Percentiles rank a stretch among this genome's conserved stretches.
phyloP scores from a whole-genome alignment of 805 yeast genomes.

The Barnettozyma pratensis region DNA sequence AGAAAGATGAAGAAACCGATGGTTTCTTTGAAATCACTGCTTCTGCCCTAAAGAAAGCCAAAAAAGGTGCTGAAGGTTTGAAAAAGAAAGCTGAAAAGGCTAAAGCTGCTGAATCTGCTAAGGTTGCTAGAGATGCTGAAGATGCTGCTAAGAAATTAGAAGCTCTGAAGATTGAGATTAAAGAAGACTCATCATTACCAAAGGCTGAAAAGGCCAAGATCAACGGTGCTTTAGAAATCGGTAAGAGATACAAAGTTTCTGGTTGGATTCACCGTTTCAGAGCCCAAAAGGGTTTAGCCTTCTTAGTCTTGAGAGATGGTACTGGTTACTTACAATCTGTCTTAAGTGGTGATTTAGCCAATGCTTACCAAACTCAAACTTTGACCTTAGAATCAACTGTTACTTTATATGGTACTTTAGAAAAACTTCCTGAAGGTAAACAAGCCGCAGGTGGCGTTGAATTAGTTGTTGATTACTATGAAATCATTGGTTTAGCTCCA shows the following conservation, averaged over 20 bases:
- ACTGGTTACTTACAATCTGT: conserved; percentile 87
- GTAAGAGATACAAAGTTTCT: conserved; percentile 65
- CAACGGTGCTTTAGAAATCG: conserved; percentile 38
- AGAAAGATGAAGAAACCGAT: conserved; percentile 53
- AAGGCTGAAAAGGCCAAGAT: conserved; percentile 65
- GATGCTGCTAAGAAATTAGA: conserved; percentile 75
- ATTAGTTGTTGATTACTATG: conserved; percentile 84
- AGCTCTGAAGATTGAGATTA: conserved; percentile 70
- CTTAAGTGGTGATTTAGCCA: conserved; percentile 85
- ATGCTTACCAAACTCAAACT: conserved; percentile 77
- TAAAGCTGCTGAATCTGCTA: conserved; percentile 46
- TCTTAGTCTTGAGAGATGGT: conserved; percentile 93
- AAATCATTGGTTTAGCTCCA: conserved; percentile 90
- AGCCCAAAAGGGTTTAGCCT: conserved; percentile 85
- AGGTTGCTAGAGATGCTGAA: conserved; percentile 54
- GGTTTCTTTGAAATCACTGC: conserved; percentile 76
- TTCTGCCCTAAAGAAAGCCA: conserved; percentile 91
- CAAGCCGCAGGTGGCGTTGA: conserved; percentile 98
- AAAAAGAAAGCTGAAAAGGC: conserved; percentile 60
- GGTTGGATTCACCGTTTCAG: conserved; percentile 98
- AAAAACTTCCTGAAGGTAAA: conserved; percentile 90
- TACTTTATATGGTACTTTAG: conserved; percentile 71
- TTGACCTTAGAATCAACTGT: conserved; percentile 88
- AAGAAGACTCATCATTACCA: conserved; percentile 71
- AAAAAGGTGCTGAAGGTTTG: conserved; percentile 90